Evolutionary conservation across 768 basidiomycete genomes (phyloP).

Genomic region (Suillus tomentosus): DNA sequence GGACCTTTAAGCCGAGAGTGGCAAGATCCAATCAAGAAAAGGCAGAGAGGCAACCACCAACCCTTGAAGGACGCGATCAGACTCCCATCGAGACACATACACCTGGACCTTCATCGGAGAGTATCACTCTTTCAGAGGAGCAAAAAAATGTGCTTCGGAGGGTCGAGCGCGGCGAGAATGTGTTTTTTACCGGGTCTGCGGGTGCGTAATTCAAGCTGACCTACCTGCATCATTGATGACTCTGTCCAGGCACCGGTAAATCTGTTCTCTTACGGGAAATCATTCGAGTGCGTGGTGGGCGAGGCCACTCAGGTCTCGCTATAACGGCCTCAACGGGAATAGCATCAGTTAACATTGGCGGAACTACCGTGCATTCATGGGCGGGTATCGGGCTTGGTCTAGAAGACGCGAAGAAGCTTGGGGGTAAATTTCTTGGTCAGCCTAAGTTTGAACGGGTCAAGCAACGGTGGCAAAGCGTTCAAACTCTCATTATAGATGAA

Average conservation of each 20-base stretch:
- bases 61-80: background rate
- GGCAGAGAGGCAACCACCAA: background rate
- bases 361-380: slow-evolving; percentile 80
- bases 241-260: slow-evolving; percentile 69
- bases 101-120: slow-evolving; percentile 11
- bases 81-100: background rate
- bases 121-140: slow-evolving; percentile 50
- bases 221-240: slow-evolving; percentile 7
- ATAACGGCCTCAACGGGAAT: slow-evolving; percentile 83
- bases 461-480: slow-evolving; percentile 61
- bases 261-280: slow-evolving; percentile 80
- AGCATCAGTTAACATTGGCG: slow-evolving; percentile 82
- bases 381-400: slow-evolving; percentile 79
- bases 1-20: background rate
- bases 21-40: background rate
- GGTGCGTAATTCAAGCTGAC: slow-evolving; percentile 41
- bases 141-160: slow-evolving; percentile 49
- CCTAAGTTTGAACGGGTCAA: slow-evolving; percentile 41
- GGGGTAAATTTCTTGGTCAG: slow-evolving; percentile 53
- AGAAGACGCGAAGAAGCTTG: slow-evolving; percentile 52
- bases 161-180: slow-evolving; percentile 62
- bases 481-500: slow-evolving; percentile 83
- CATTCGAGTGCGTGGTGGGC: slow-evolving; percentile 50
- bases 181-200: slow-evolving; percentile 89
- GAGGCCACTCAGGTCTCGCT: slow-evolving; percentile 44